Percentiles rank a stretch among this genome's conserved stretches.
Evolutionary conservation across 176 grass and related monocot genomes (phyloP).

Genomic region (Hordeum marinum): DNA sequence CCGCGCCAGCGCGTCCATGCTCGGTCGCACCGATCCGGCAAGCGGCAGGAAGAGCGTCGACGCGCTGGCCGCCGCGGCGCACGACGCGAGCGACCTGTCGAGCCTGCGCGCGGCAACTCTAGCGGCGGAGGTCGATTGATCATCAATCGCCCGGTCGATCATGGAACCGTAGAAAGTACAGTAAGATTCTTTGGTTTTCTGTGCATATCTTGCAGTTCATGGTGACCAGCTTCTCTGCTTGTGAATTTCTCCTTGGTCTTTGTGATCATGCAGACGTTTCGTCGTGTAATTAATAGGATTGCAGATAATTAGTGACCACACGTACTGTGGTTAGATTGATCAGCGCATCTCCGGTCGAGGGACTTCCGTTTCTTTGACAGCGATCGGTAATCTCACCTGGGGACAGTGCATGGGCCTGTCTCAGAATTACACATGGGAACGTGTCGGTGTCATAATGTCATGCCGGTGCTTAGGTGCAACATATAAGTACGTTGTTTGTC

Average conservation of each 20-base stretch:
- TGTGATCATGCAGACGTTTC: neutral
- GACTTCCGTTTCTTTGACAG: neutral
- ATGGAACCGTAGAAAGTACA: neutral
- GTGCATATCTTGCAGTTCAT: constrained; percentile 21
- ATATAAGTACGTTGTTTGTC: neutral
- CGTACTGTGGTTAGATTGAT: neutral
- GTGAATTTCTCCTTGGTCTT: neutral
- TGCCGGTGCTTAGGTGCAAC: neutral
- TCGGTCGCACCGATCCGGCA: neutral
- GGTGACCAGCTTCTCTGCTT: neutral
- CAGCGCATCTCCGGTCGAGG: neutral
- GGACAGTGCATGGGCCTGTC: constrained; percentile 8
- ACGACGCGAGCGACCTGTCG: neutral
- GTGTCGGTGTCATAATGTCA: constrained; percentile 17
- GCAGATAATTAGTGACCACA: neutral
- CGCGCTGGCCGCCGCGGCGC: neutral
- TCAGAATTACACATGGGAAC: neutral
- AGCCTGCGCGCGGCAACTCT: neutral
- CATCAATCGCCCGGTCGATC: neutral
- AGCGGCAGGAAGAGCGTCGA: neutral
- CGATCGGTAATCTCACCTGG: neutral
- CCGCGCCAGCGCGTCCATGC: neutral
- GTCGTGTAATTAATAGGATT: neutral
- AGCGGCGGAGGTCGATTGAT: neutral
- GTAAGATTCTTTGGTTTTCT: constrained; percentile 8